Base-by-base conservation (phyloP, 1,139 yeast genomes). In the Schwanniomyces etchellsii region DNA sequence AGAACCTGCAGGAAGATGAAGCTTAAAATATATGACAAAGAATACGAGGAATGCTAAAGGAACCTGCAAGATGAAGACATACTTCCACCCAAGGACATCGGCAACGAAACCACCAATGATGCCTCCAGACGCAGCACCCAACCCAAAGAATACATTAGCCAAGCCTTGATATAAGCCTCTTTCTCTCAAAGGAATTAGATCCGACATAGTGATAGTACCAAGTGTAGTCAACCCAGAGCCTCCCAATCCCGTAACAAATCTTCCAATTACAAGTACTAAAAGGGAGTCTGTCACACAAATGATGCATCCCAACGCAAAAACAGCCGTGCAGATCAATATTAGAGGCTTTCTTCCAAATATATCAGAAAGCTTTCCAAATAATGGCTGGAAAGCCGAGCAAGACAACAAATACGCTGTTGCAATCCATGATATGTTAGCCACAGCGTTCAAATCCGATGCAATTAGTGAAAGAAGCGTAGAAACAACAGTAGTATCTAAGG, bases 291-390 rank as follows among this genome's bases (percentile, higher is more conserved):
- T 61, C 2, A 54, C 60, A 39, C 70, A 62, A 29, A 67, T 56
- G 11, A 48, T 35, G 38, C 74, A 67, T 0, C 74, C 73, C 6
- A 61, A 27, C 6, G 57, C 57, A 41, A 67, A 67, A 26, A 64
- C 45, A 1, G 42, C 39, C 20, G 61, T 50, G 43, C 73, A 67
- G 9, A 54, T 36, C 12, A 65, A 37, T 14, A 67, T 48, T 14
- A 58, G 47, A 31, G 45, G 50, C 47, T 74, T 81, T 44, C 95
- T 70, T 14, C 96, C 96, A 52, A 81, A 85, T 27, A 86, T 83
- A 46, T 86, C 96, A 3, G 93, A 80, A 20, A 88, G 55, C 48
- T 85, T 86, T 15, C 96, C 96, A 43, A 80, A 85, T 15, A 88
- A 56, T 1, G 96, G 96, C 54, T 67, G 74, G 44, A 64, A 65